Evolutionary conservation across 805 yeast species (phyloP), one percentile per base, ranked within the genome.

Genomic region (Yamadazyma insecticola): DNA sequence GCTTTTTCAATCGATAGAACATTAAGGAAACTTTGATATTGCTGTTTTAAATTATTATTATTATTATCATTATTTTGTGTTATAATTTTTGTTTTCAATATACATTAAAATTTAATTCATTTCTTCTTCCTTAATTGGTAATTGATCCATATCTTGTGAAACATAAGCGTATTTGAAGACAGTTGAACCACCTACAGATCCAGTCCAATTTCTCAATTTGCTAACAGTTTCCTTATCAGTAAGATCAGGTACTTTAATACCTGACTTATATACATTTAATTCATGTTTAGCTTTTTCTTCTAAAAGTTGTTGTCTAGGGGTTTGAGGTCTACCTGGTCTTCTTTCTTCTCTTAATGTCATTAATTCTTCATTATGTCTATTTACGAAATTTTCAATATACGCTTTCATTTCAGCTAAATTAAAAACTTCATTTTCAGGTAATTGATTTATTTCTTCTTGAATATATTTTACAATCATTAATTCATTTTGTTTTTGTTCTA

Each of bases 281-380:
- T 89, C 97, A 28, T 69, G 60, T 32, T 80, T 76, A 27, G 67
- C 67, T 48, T 74, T 74, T 41, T 71, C 73, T 44, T 83, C 81
- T 35, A 88, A 55, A 14, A 74, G 47, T 42, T 76, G 78, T 47
- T 86, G 95, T 50, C 77, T 76, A 38, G 72, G 74, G 5, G 83
- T 58, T 12, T 84, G 71, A 7, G 98, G 96, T 60, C 97, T 73
- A 12, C 95, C 94, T n/a, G 88, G 77, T 51, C 95, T 74, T 64
- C 95, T 75, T 33, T 70, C 74, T 4, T 53, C 57, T 39, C 70
- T 73, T 34, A 85, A 62, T 30, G 64, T 64, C n/a, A 72, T 72
- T 30, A 90, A 53, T 51, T 89, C 97, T 11, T 75, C 87, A 47
- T 81, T 84, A 47, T 79, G 81, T 53, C 96, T 72, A 11, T 70